phyloP scores from a whole-genome alignment of 441 rosid species.

The Populus trichocarpa region DNA sequence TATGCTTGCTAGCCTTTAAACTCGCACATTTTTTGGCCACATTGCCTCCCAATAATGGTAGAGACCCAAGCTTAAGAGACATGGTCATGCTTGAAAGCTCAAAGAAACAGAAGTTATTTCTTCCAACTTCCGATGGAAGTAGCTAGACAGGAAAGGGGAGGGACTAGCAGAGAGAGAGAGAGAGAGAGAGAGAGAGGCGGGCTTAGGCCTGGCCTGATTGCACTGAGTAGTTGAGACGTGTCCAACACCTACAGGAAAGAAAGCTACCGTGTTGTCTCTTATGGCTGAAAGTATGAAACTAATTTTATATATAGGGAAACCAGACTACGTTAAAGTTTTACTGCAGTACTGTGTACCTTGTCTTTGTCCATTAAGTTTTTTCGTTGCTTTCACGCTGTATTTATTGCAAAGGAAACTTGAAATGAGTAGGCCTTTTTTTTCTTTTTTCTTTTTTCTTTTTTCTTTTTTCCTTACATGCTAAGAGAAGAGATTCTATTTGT shows the following conservation, averaged over 20 bases:
- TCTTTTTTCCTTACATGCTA: no score
- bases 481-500: no score
- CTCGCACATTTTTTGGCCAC: neutral
- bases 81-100: neutral
- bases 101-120: neutral
- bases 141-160: neutral
- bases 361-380: no score
- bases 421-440: no score
- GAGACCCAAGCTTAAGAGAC: neutral
- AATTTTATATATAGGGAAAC: no score
- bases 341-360: neutral
- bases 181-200: neutral
- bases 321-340: no score
- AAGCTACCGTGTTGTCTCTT: neutral
- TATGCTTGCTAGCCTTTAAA: neutral
- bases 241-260: no score
- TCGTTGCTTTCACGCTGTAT: no score
- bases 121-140: neutral
- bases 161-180: neutral
- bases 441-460: no score
- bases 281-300: no score
- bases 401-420: no score
- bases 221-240: neutral
- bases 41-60: neutral
- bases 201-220: rapidly evolving